These are phyloP conservation scores for Pugionium cornutum DNA, from an alignment of 345 rosid species.

Conservation along the genomic window DNA sequence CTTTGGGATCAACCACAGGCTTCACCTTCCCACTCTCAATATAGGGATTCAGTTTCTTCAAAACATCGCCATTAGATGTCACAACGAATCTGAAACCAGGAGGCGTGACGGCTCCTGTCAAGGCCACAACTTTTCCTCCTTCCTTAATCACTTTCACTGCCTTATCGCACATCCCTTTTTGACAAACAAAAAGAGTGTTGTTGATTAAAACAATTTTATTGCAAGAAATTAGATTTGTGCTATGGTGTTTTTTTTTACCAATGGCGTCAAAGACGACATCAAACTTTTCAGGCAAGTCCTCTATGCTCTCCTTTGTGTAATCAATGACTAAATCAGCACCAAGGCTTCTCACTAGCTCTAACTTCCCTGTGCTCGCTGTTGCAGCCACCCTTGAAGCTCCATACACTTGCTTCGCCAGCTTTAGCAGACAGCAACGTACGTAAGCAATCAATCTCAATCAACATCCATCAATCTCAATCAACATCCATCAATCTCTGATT, in stretches of 20 bases:
- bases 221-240: slow-evolving; percentile 9
- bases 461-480: neutral
- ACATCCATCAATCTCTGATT: neutral
- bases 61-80: slow-evolving; percentile 70
- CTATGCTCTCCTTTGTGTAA: slow-evolving; percentile 80
- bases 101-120: slow-evolving; percentile 88
- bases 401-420: slow-evolving; percentile 88
- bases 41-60: slow-evolving; percentile 85
- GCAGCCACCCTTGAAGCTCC: slow-evolving; percentile 90
- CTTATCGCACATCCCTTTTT: slow-evolving; percentile 79
- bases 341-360: slow-evolving; percentile 69
- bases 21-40: slow-evolving; percentile 82
- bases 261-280: slow-evolving; percentile 87
- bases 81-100: slow-evolving; percentile 95
- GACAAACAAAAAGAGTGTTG: neutral
- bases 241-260: slow-evolving; percentile 47
- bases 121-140: slow-evolving; percentile 89
- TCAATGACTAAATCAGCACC: slow-evolving; percentile 91
- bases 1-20: slow-evolving; percentile 82
- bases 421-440: slow-evolving; percentile 7
- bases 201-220: neutral
- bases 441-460: neutral
- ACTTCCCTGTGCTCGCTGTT: slow-evolving; percentile 75
- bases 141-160: slow-evolving; percentile 84
- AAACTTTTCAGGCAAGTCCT: slow-evolving; percentile 75